A percentile compares a stretch with the other conserved stretches of the same genome.
These are phyloP conservation scores for Picea engelmannii DNA, from an alignment of 83 land plant species.

Conservation along the genomic window DNA sequence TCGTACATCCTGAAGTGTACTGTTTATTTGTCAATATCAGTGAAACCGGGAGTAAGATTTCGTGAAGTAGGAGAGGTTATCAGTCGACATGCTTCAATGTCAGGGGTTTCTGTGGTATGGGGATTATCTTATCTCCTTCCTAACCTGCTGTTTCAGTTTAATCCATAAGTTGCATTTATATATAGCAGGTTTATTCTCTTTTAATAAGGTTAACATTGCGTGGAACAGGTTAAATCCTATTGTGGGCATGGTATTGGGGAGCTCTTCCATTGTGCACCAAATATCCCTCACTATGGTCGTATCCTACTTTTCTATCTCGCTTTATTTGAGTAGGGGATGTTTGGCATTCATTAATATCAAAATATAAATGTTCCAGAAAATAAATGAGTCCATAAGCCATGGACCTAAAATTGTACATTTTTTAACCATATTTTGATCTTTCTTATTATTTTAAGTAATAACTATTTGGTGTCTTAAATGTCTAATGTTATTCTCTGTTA, in stretches of 20 bases:
- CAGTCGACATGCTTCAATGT: conserved; percentile 90
- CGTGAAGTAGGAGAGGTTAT: conserved; percentile 96
- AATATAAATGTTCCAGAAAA: neutral
- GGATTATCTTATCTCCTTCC: conserved; percentile 2
- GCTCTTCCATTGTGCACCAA: conserved; percentile 98
- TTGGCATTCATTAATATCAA: neutral
- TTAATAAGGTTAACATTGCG: conserved; percentile 16
- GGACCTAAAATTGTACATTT: neutral
- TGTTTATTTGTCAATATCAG: conserved; percentile 32
- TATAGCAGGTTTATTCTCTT: neutral
- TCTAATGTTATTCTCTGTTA: neutral
- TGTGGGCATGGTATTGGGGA: conserved; percentile 99
- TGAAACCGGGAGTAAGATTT: conserved; percentile 94
- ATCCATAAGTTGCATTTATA: conserved; percentile 1
- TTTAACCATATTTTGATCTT: neutral
- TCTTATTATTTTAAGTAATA: neutral
- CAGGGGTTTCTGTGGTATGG: conserved; percentile 91
- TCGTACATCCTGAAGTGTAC: neutral
- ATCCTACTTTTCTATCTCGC: conserved; percentile 42
- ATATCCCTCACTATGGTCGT: conserved; percentile 97
- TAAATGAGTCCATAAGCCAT: neutral
- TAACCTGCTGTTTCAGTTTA: neutral
- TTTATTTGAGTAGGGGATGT: neutral
- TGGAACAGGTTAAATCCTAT: conserved; percentile 81
- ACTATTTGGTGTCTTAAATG: neutral